Conservation (phyloP, 192 early-diverging fungal species). For the Chytriomyces confervae region DNA sequence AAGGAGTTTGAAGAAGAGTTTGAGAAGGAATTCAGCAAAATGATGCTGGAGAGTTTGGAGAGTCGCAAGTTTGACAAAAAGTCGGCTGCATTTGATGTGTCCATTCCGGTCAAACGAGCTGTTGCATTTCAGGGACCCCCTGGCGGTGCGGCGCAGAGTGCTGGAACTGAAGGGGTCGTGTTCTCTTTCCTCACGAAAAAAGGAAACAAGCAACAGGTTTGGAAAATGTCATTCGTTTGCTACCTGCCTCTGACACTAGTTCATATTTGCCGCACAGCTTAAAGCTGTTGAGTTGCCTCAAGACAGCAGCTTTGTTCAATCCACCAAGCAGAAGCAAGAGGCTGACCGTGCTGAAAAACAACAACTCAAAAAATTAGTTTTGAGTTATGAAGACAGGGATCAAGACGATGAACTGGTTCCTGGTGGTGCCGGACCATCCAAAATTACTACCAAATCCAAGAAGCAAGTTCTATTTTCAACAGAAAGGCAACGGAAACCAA, state of each 20-base stretch:
- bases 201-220: constrained; percentile 80
- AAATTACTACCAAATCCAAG: neutral
- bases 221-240: neutral
- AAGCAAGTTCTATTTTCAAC: neutral
- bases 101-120: constrained; percentile 73
- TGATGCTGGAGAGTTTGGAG: constrained; percentile 92
- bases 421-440: neutral
- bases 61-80: constrained; percentile 82
- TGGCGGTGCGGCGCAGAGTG: constrained; percentile 15
- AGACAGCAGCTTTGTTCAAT: constrained; percentile 82
- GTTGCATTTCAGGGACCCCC: constrained; percentile 20
- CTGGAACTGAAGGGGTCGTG: constrained; percentile 60
- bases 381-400: constrained; percentile 87
- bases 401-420: constrained; percentile 28
- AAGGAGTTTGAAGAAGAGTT: constrained; percentile 85
- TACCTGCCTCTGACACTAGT: neutral
- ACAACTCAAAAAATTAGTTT: constrained; percentile 89
- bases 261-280: constrained; percentile 44
- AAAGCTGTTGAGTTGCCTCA: constrained; percentile 80
- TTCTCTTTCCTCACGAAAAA: constrained; percentile 85
- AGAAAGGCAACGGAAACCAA: neutral
- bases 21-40: constrained; percentile 86
- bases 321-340: constrained; percentile 82
- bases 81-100: constrained; percentile 79
- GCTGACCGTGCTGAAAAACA: constrained; percentile 85